Conservation (phyloP, 108 stramenopile species). For the Chaetoceros tenuissimus region DNA sequence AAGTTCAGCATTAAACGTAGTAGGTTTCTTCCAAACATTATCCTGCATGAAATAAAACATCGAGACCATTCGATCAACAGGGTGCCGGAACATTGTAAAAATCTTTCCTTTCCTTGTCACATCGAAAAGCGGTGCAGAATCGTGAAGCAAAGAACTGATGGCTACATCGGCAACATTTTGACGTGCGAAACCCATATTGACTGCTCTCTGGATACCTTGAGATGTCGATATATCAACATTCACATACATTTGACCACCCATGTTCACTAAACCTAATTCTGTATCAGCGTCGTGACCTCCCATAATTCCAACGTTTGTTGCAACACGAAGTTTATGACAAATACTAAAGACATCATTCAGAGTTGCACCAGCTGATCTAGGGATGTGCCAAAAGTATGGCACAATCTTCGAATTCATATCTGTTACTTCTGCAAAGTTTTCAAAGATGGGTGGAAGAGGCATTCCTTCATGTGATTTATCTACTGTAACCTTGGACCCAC, state of each 20-base stretch:
- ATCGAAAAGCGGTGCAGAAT: conserved; percentile 19
- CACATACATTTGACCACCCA: conserved; percentile 28
- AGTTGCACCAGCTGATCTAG: conserved; percentile 39
- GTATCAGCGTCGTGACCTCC: conserved; percentile 38
- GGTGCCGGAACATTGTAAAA: conserved; percentile 48
- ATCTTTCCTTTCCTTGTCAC: conserved; percentile 17
- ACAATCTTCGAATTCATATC: conserved; percentile 21
- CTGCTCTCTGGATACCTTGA: conserved; percentile 28
- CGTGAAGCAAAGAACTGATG: conserved; percentile 25
- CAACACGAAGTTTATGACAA: conserved; percentile 30
- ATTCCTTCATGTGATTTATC: too few relatives aligned
- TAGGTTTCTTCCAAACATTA: conserved; percentile 33
- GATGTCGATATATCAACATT: conserved; percentile 31
- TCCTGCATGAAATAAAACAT: conserved; percentile 46
- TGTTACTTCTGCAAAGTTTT: conserved; percentile 16
- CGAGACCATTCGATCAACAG: conserved; percentile 40
- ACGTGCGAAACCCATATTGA: conserved; percentile 14
- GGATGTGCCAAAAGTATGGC: conserved; percentile 46
- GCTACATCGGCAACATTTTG: conserved; percentile 28
- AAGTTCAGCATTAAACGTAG: too few relatives aligned
- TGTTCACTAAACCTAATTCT: conserved; percentile 41
- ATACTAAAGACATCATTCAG: conserved; percentile 34
- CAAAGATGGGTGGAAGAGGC: conserved; percentile 16
- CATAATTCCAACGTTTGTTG: conserved; percentile 28
- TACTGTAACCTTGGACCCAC: too few relatives aligned